Evolutionary conservation across 306 rosid species (phyloP).

Genomic region (Morella rubra): DNA sequence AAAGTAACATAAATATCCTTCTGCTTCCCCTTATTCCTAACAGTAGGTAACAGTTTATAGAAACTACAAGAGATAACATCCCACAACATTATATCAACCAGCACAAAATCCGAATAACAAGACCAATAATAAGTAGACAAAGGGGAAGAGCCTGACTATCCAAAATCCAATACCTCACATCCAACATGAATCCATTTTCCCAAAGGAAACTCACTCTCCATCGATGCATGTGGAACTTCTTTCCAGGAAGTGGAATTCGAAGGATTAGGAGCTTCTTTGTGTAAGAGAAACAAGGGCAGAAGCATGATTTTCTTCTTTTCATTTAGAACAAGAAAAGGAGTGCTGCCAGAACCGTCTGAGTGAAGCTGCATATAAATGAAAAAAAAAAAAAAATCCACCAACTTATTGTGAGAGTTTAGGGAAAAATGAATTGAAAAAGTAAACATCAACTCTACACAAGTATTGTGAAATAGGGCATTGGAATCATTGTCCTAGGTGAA

Average conservation of each 20-base stretch:
- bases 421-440: conserved; percentile 13
- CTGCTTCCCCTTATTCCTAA: not conserved
- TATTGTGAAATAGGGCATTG: not conserved
- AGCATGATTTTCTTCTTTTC: conserved; percentile 50
- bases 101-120: not conserved
- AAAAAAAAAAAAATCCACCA: not conserved
- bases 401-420: not conserved
- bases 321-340: conserved; percentile 65
- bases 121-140: not conserved
- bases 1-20: not conserved
- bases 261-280: conserved; percentile 47
- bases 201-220: conserved; percentile 56
- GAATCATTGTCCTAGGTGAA: not conserved
- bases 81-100: not conserved
- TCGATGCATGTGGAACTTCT: conserved; percentile 47
- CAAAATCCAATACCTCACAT: conserved; percentile 67
- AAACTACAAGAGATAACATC: not conserved
- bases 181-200: conserved; percentile 91
- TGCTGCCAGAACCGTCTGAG: conserved; percentile 39
- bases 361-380: conserved; percentile 44
- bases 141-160: conserved; percentile 19
- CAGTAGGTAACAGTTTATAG: not conserved
- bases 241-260: conserved; percentile 42
- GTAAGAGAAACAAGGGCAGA: conserved; percentile 49
- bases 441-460: not conserved